phyloP scores from a whole-genome alignment of 2,329 filamentous ascomycete species.

The Chaetomiaceae sp. region DNA sequence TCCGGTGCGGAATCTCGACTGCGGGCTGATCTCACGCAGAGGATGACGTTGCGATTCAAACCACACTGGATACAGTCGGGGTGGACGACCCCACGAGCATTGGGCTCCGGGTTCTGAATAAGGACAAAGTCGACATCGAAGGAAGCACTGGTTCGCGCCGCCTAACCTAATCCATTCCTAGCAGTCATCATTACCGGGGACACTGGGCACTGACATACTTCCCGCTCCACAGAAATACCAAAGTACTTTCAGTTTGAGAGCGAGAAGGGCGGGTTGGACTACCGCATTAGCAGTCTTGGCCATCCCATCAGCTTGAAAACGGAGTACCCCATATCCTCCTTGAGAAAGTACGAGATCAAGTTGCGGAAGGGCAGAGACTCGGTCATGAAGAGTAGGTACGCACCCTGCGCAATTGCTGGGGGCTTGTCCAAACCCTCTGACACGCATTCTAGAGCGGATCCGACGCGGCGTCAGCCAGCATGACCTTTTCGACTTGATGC shows the following conservation, averaged over 20 bases:
- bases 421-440: neutral
- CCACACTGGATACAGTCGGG: conserved; percentile 5
- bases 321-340: conserved; percentile 26
- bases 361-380: conserved; percentile 26
- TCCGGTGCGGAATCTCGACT: neutral
- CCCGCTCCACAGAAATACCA: conserved; percentile 15
- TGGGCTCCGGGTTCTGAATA: conserved; percentile 23
- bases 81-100: conserved; percentile 19
- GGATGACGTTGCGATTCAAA: conserved; percentile 28
- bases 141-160: conserved; percentile 6
- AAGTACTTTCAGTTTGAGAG: conserved; percentile 28
- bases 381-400: conserved; percentile 27
- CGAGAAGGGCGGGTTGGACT: conserved; percentile 27
- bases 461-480: conserved; percentile 29
- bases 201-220: neutral
- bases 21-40: conserved; percentile 14
- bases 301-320: conserved; percentile 28
- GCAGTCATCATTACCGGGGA: too few relatives aligned
- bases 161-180: neutral
- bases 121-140: conserved; percentile 15
- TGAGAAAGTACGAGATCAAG: conserved; percentile 29
- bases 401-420: neutral
- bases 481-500: conserved; percentile 27
- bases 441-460: conserved; percentile 23
- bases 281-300: conserved; percentile 29